Base-by-base conservation (phyloP, 2,329 filamentous ascomycete species). In the Sordariomycetes sp. region DNA sequence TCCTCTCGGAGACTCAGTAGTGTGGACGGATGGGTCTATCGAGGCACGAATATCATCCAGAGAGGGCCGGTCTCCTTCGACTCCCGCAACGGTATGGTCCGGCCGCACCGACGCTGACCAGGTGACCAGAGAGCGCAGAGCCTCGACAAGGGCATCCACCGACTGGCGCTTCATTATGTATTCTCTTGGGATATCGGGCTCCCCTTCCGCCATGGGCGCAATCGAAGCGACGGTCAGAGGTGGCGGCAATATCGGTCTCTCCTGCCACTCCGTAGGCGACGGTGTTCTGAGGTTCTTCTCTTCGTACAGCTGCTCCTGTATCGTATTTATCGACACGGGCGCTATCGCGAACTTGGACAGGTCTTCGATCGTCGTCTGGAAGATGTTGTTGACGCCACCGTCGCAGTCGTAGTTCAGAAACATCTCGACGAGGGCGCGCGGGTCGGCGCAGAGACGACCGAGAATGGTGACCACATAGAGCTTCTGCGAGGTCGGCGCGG, bases 341-440 rank as follows among this genome's bases (percentile, higher is more conserved):
- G 86, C 80, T 57, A 88, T 94, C 1, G 91, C 89, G 65, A 96
- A 88, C 65, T 87, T 88, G 35, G 93, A 94, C 20, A 99, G 76
- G 71, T 97, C 91, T 70, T 99, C 95, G 55, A 99, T 92, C 58
- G 97, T 86, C 22, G 82, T 87, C 72, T 99, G 94, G 70, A 96
- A 99, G 71, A 97, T 94, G 71, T 99, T 99, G 73, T 97, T 93
- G 60, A 97, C 83, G 48, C 90, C 91, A 60, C 93, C 82, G 67
- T 97, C 95, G 73, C 94, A 99, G 70, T 99, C 94, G 68, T 99
- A 99, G 71, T 99, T 99, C 62, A 99, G 81, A 71, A 99, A 99
- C 16, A 92, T 87, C 71, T 99, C 94, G 18, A 99, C 94, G 54
- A 99, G 71, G 0, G 90, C 92, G 63, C 90, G 82, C 1, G 93